These are phyloP conservation scores for Erodium moschatum DNA, from an alignment of 441 rosid species.

Conservation along the genomic window DNA sequence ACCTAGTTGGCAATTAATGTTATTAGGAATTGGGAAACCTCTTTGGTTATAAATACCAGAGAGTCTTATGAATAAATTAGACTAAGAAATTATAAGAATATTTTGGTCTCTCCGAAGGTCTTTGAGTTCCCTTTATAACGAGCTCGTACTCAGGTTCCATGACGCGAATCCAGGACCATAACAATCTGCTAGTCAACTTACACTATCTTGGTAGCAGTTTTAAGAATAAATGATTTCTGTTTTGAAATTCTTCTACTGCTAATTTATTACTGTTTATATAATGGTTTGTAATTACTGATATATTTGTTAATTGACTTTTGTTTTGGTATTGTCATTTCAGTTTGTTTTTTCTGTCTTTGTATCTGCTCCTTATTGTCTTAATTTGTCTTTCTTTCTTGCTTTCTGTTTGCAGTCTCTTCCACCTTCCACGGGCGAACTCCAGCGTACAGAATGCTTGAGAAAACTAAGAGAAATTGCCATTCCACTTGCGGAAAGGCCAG, in stretches of 20 bases:
- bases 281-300: background rate
- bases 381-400: conserved; percentile 19
- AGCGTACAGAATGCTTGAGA: conserved; percentile 82
- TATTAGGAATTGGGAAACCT: no score
- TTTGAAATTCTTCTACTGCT: background rate
- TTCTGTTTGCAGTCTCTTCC: conserved; percentile 52
- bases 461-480: conserved; percentile 75
- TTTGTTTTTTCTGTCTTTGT: background rate
- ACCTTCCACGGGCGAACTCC: conserved; percentile 77
- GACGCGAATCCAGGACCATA: no score
- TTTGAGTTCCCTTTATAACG: no score
- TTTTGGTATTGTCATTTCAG: background rate
- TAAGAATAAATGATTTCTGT: background rate
- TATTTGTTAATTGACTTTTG: background rate
- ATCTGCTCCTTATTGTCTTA: conserved; percentile 5
- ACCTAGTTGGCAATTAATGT: no score
- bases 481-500: conserved; percentile 98
- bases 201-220: background rate
- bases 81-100: no score
- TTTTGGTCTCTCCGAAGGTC: no score
- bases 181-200: background rate
- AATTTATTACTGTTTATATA: background rate
- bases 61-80: no score
- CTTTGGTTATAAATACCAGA: no score
- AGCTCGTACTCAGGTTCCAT: no score